Conservation (phyloP, 345 rosid species). For the Acer yangbiense region DNA sequence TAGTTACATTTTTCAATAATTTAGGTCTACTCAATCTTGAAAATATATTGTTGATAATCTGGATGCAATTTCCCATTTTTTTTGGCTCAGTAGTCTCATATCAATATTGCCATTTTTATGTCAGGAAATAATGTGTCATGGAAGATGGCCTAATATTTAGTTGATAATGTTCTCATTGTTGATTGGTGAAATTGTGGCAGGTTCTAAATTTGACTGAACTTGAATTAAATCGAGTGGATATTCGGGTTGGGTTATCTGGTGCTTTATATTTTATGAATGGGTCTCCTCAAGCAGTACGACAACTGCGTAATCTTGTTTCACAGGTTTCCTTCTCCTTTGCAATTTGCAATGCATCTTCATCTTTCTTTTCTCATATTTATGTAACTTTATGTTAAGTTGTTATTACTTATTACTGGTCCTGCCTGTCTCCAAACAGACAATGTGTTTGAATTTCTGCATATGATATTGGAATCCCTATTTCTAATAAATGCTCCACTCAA, state of each 20-base stretch:
- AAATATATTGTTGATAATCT: not conserved
- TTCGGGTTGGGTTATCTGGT: conserved; percentile 94
- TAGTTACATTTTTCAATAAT: not conserved
- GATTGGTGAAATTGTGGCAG: conserved; percentile 43
- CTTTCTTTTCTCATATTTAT: conserved; percentile 4
- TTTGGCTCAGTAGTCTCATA: not conserved
- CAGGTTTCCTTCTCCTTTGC: conserved; percentile 59
- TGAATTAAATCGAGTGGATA: conserved; percentile 88
- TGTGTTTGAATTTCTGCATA: not conserved
- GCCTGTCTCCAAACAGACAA: not conserved
- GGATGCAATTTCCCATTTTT: not conserved
- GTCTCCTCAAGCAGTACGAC: conserved; percentile 95
- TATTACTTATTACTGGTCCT: not conserved
- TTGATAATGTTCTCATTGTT: conserved; percentile 16
- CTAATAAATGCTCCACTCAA: not conserved
- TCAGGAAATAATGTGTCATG: not conserved
- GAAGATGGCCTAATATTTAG: not conserved
- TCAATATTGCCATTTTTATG: not conserved
- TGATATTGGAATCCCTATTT: conserved; percentile 1
- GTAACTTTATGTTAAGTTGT: not conserved
- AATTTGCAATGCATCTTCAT: not conserved
- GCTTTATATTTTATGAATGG: conserved; percentile 93
- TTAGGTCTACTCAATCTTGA: not conserved
- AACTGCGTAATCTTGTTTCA: conserved; percentile 87
- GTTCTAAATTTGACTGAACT: conserved; percentile 92